Conservation (phyloP, 2,329 filamentous ascomycete genomes). For the Phialophora chinensis region DNA sequence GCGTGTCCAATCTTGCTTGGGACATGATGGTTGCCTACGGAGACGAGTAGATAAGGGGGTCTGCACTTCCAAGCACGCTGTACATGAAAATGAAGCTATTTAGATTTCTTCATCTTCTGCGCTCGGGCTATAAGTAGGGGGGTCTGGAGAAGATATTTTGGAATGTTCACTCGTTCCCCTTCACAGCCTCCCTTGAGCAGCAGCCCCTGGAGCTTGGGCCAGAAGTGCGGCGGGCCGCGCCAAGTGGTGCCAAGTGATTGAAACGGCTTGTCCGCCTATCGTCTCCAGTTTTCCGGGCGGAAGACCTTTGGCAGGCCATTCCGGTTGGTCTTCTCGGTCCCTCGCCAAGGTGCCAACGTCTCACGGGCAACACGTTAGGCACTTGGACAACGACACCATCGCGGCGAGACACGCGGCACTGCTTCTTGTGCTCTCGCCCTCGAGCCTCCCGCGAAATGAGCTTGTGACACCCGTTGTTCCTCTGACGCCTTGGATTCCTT, state of each 20-base stretch:
- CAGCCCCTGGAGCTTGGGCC: constrained; percentile 6
- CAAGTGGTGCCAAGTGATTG: constrained; percentile 7
- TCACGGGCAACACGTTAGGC: constrained; percentile 5
- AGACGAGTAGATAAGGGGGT: not conserved
- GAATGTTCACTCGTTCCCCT: not conserved
- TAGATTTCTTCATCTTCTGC: not conserved
- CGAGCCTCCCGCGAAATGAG: constrained; percentile 1
- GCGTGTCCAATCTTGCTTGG: not conserved
- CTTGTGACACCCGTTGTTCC: not conserved
- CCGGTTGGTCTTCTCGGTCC: not conserved
- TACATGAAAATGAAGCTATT: not conserved
- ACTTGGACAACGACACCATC: constrained; percentile 12
- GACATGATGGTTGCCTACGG: not conserved
- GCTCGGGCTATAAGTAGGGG: not conserved
- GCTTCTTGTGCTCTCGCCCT: not conserved
- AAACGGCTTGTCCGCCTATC: constrained; percentile 15
- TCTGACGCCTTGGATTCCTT: constrained; percentile 5
- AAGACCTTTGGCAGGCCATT: not conserved
- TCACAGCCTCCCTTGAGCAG: not conserved
- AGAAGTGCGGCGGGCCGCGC: constrained; percentile 5
- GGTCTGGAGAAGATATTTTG: not conserved
- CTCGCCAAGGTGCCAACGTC: constrained; percentile 15
- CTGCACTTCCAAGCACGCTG: not conserved
- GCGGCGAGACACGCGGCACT: constrained; percentile 6
- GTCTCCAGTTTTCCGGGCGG: constrained; percentile 18